phyloP scores from a whole-genome alignment of 164 flowering plant genomes.

The grape (Vitis vinifera) region DNA sequence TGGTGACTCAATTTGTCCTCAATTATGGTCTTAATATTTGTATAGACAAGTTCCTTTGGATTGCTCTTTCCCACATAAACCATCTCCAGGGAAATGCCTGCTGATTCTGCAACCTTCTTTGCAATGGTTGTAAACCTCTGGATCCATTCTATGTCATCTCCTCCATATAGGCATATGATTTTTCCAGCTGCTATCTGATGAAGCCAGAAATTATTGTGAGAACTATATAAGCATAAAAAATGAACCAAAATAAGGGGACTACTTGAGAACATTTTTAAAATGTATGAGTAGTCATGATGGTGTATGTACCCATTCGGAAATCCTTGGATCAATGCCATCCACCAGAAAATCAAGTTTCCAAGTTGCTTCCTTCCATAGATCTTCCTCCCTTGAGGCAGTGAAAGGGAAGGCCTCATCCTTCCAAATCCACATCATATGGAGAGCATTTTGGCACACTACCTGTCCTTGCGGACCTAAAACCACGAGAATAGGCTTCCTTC shows the following conservation, averaged over 20 bases:
- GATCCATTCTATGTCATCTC: neutral
- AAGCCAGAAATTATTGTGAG: neutral
- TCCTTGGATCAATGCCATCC: conserved; percentile 15
- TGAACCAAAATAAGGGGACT: no score
- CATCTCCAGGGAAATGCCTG: conserved; percentile 1
- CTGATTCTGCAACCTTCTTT: neutral
- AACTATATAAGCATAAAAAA: no score
- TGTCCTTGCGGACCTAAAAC: conserved; percentile 19
- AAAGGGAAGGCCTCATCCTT: conserved; percentile 22
- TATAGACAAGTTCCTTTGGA: neutral
- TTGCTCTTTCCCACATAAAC: conserved; percentile 1
- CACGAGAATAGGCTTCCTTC: conserved; percentile 19
- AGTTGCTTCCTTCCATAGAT: conserved; percentile 19
- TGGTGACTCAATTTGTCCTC: conserved; percentile 12
- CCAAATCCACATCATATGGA: conserved; percentile 30
- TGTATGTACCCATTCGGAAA: conserved; percentile 17
- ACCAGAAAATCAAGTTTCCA: conserved; percentile 23
- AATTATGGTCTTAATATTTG: neutral
- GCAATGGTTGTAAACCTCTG: neutral
- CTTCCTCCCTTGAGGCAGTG: conserved; percentile 9
- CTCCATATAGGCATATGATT: neutral
- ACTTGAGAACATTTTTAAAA: no score
- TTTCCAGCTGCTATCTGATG: neutral
- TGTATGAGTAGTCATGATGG: neutral
- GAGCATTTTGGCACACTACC: conserved; percentile 17